These are phyloP conservation scores for Euphorbia pulcherrima DNA, from an alignment of 345 rosid species.

Conservation along the genomic window DNA sequence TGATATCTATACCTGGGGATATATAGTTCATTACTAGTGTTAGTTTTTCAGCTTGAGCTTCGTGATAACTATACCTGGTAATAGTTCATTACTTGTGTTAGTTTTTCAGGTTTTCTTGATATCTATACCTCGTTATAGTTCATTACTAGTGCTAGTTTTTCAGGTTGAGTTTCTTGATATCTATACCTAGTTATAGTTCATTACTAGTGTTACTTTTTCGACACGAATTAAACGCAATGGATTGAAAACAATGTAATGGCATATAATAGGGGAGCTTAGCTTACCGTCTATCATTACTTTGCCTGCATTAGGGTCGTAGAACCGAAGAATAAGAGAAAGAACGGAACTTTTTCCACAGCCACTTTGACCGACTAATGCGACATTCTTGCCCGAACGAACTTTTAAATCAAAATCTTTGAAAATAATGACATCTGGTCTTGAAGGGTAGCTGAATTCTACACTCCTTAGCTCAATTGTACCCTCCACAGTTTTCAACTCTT, in stretches of 20 bases:
- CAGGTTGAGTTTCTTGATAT: constrained; percentile 59
- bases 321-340: constrained; percentile 76
- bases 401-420: constrained; percentile 66
- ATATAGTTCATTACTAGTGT: no score
- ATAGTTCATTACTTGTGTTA: no score
- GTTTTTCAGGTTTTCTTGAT: constrained; percentile 64
- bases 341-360: constrained; percentile 97
- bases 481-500: constrained; percentile 57
- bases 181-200: constrained; percentile 46
- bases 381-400: constrained; percentile 66
- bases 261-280: not conserved
- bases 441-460: constrained; percentile 76
- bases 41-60: constrained; percentile 60
- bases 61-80: constrained; percentile 76
- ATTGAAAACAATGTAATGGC: not conserved
- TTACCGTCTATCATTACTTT: constrained; percentile 84
- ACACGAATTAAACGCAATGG: not conserved
- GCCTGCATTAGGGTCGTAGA: constrained; percentile 82
- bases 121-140: constrained; percentile 82
- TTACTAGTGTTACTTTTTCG: not conserved
- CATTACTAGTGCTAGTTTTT: no score
- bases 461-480: constrained; percentile 70
- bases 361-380: constrained; percentile 94
- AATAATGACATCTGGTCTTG: constrained; percentile 74
- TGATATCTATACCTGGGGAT: constrained; percentile 81